Percentiles rank a stretch among this genome's conserved stretches.
These are phyloP conservation scores for Desmodesmus armatus DNA, from an alignment of 139 green algal genomes.

Conservation along the genomic window DNA sequence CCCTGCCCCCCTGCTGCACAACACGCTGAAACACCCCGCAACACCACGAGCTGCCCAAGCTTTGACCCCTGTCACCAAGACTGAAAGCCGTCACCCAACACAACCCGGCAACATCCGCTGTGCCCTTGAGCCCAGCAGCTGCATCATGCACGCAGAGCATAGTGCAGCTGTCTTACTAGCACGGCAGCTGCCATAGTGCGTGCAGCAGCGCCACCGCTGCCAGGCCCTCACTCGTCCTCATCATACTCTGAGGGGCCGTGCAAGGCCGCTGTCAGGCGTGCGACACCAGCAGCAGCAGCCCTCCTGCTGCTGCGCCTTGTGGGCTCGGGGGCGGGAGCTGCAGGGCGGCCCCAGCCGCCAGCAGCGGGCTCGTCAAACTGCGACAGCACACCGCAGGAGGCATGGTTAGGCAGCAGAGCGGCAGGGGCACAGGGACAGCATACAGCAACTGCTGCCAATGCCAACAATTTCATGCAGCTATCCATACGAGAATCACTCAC, in stretches of 20 bases:
- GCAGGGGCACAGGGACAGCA: not conserved
- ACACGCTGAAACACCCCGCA: too few species aligned
- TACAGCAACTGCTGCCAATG: not conserved
- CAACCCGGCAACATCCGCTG: too few species aligned
- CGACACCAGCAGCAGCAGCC: conserved; percentile 29
- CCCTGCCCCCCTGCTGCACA: too few species aligned
- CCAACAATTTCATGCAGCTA: too few species aligned
- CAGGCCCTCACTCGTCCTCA: conserved; percentile 29
- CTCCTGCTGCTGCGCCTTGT: conserved; percentile 36
- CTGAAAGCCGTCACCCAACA: too few species aligned
- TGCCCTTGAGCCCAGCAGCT: too few species aligned
- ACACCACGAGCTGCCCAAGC: too few species aligned
- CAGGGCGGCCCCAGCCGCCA: not conserved
- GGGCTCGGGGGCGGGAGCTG: not conserved
- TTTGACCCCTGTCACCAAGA: too few species aligned
- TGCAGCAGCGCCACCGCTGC: too few species aligned
- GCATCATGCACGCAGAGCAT: too few species aligned
- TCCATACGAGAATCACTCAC: too few species aligned
- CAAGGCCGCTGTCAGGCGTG: conserved; percentile 25
- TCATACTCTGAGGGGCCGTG: conserved; percentile 41
- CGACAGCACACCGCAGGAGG: not conserved
- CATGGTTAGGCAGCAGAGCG: not conserved
- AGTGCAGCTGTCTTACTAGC: too few species aligned
- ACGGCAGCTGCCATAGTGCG: not conserved
- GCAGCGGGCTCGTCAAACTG: not conserved